Conservation (phyloP, 768 basidiomycete genomes). For the Boletus rex-veris region DNA sequence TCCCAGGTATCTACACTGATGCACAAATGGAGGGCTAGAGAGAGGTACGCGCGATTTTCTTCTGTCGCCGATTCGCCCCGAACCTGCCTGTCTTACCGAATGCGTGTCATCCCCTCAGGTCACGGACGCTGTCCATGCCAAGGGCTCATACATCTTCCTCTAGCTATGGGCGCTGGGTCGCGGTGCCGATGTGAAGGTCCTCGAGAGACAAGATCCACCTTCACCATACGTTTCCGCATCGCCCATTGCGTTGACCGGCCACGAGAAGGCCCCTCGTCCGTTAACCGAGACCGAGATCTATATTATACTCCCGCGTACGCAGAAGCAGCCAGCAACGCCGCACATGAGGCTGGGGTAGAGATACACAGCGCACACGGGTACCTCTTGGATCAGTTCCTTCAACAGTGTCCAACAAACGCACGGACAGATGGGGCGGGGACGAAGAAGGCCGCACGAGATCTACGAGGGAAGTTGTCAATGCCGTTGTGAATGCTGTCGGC, state of each 20-base stretch:
- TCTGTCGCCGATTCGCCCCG: conserved; percentile 10
- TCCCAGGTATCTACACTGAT: too few relatives aligned
- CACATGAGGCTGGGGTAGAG: conserved; percentile 38
- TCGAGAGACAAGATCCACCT: conserved; percentile 29
- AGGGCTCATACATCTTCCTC: neutral
- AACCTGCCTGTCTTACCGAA: too few relatives aligned
- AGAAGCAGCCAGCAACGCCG: conserved; percentile 23
- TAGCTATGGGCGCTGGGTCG: conserved; percentile 54
- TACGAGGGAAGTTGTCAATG: conserved; percentile 49
- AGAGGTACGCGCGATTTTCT: too few relatives aligned
- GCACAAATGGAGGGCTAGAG: too few relatives aligned
- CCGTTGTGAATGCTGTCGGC: conserved; percentile 51
- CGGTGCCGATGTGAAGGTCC: conserved; percentile 31
- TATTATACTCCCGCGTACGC: conserved; percentile 22
- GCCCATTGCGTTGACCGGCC: conserved; percentile 19
- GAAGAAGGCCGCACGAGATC: conserved; percentile 59
- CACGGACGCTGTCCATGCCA: conserved; percentile 25
- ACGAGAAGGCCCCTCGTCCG: conserved; percentile 12
- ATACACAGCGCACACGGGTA: conserved; percentile 43
- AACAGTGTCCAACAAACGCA: neutral
- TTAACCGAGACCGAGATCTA: conserved; percentile 31
- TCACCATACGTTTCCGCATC: conserved; percentile 36
- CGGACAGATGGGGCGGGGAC: neutral
- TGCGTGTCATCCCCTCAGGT: too few relatives aligned
- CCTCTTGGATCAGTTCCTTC: neutral